phyloP scores from a whole-genome alignment of 805 yeast species.

The Candida schatavii region DNA sequence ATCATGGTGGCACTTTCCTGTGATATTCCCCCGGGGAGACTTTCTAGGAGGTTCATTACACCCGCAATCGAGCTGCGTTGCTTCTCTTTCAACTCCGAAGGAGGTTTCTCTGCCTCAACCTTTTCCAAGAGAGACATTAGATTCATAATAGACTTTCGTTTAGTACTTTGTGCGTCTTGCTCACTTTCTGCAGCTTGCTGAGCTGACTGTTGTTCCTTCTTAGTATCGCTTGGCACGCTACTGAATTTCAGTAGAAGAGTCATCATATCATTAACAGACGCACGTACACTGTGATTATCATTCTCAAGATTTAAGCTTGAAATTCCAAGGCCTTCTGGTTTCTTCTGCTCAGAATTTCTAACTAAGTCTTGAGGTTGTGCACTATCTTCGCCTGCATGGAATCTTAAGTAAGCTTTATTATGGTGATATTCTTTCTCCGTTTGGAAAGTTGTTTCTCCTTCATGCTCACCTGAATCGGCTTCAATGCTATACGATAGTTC shows the following conservation, averaged over 20 bases:
- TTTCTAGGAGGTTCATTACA: conserved; percentile 26
- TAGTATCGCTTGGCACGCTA: background rate
- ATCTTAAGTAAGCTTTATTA: conserved; percentile 15
- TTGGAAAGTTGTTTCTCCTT: conserved; percentile 4
- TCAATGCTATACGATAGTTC: background rate
- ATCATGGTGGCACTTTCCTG: conserved; percentile 11
- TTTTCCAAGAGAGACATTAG: conserved; percentile 14
- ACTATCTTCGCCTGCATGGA: conserved; percentile 21
- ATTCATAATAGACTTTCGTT: conserved; percentile 11
- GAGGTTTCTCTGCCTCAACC: conserved; percentile 1
- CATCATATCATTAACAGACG: conserved; percentile 1
- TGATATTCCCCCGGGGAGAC: conserved; percentile 14
- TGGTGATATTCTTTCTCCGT: conserved; percentile 8
- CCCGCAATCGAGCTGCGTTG: conserved; percentile 23
- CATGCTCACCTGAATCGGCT: background rate
- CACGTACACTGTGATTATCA: background rate
- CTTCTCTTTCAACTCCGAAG: conserved; percentile 5
- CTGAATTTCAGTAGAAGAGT: background rate
- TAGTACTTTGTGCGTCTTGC: background rate
- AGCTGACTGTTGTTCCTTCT: background rate
- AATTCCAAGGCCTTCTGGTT: conserved; percentile 3
- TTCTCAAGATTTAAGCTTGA: background rate
- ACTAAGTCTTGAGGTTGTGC: conserved; percentile 8
- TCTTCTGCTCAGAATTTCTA: background rate
- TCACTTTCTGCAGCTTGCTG: background rate